A percentile compares a stretch with the other conserved stretches of the same genome.
Conservation (phyloP, 345 rosid species). For the Eucalyptus sideroxylon region DNA sequence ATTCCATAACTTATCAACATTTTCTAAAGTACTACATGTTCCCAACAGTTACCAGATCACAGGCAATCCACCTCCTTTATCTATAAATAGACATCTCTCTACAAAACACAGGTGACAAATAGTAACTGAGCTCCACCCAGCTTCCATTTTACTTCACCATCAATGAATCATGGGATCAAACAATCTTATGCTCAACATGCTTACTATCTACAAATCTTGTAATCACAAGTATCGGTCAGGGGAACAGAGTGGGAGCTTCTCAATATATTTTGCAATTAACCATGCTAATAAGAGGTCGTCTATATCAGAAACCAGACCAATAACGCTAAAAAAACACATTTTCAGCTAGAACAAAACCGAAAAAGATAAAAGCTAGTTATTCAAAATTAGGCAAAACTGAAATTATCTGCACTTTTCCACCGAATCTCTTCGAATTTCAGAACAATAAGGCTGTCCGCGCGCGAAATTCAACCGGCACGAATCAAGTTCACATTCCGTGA, state of each 20-base stretch:
- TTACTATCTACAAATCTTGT: not conserved
- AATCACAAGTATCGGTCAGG: not conserved
- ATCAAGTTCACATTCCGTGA: not conserved
- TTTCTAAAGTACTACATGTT: not conserved
- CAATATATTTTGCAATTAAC: not conserved
- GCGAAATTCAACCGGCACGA: not conserved
- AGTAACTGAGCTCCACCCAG: not conserved
- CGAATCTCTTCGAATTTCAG: not conserved
- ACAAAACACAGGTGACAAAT: not conserved
- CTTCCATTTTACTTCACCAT: not conserved
- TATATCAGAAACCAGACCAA: not conserved
- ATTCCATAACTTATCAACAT: not conserved
- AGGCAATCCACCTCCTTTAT: not conserved
- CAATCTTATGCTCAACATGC: not conserved
- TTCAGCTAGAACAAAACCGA: not conserved
- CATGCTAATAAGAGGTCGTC: not conserved
- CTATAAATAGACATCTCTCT: not conserved
- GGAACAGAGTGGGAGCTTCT: not conserved
- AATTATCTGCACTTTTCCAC: not conserved
- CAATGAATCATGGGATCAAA: not conserved
- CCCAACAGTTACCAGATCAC: not conserved
- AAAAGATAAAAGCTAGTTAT: not conserved
- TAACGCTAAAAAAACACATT: not conserved
- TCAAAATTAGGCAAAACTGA: not conserved
- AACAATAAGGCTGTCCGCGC: not conserved